phyloP scores from a whole-genome alignment of 768 basidiomycete genomes.

The Fomitopsis pulvina region DNA sequence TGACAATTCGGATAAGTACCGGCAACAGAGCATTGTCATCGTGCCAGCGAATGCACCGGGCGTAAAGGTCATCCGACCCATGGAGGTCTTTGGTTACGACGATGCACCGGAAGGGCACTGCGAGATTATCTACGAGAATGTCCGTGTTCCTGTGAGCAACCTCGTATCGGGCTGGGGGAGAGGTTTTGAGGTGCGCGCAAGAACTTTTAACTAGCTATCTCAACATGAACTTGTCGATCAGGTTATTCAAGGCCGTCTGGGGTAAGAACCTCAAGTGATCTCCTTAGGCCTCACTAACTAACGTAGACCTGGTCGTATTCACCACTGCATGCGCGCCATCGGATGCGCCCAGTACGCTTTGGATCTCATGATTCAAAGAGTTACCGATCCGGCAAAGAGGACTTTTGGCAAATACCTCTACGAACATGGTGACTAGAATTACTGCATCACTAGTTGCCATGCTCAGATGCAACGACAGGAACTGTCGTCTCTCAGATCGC shows the following conservation, averaged over 20 bases:
- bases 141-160: slow-evolving; percentile 79
- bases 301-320: slow-evolving; percentile 84
- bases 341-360: slow-evolving; percentile 82
- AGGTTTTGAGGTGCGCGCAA: slow-evolving; percentile 73
- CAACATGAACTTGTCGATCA: slow-evolving; percentile 16
- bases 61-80: slow-evolving; percentile 84
- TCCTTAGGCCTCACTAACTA: background rate
- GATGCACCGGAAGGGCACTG: slow-evolving; percentile 97
- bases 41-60: slow-evolving; percentile 88
- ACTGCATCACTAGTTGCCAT: background rate
- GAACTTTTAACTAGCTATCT: background rate
- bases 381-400: slow-evolving; percentile 86
- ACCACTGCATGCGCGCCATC: slow-evolving; percentile 97
- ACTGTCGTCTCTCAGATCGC: slow-evolving; percentile 90
- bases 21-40: slow-evolving; percentile 90
- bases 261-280: slow-evolving; percentile 36
- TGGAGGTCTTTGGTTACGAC: slow-evolving; percentile 91
- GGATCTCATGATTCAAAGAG: slow-evolving; percentile 83
- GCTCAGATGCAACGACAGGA: slow-evolving; percentile 35
- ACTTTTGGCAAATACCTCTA: slow-evolving; percentile 92
- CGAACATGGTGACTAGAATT: slow-evolving; percentile 63
- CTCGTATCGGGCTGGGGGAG: slow-evolving; percentile 89
- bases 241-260: slow-evolving; percentile 95
- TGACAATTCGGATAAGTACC: slow-evolving; percentile 63
- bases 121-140: slow-evolving; percentile 92